Conservation (phyloP, 257 asterid genomes). For the Craterostigma plantagineum region DNA sequence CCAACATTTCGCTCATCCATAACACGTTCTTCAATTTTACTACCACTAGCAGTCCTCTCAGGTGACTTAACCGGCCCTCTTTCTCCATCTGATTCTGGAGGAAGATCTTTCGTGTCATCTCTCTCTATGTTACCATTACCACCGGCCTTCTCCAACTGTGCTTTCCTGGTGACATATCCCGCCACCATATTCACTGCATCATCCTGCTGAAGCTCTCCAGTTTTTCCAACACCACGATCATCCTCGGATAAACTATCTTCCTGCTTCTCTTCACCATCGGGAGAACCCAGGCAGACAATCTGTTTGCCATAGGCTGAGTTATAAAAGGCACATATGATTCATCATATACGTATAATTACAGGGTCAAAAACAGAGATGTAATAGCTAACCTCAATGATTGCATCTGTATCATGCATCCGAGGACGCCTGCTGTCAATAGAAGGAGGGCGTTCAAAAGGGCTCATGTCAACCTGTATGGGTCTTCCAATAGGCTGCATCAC, state of each 20-base stretch:
- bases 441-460: conserved; percentile 75
- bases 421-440: conserved; percentile 80
- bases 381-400: conserved; percentile 55
- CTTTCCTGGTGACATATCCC: no score
- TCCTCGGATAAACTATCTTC: conserved; percentile 21
- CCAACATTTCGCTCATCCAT: conserved; percentile 15
- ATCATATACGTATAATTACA: background rate
- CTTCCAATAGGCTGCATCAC: conserved; percentile 62
- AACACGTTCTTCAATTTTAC: conserved; percentile 17
- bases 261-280: conserved; percentile 38
- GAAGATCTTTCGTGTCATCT: conserved; percentile 6
- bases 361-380: conserved; percentile 1
- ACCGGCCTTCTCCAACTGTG: no score
- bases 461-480: conserved; percentile 87
- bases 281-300: conserved; percentile 52
- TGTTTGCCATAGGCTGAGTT: conserved; percentile 17
- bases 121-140: background rate
- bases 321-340: conserved; percentile 1
- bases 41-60: conserved; percentile 15
- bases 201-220: conserved; percentile 31
- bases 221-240: conserved; percentile 29
- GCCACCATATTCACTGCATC: conserved; percentile 17
- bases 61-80: conserved; percentile 29
- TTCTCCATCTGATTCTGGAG: conserved; percentile 14
- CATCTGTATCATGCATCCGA: conserved; percentile 67